These are phyloP conservation scores for Babesia bovis DNA, from an alignment of 169 alveolate species.

Conservation along the genomic window DNA sequence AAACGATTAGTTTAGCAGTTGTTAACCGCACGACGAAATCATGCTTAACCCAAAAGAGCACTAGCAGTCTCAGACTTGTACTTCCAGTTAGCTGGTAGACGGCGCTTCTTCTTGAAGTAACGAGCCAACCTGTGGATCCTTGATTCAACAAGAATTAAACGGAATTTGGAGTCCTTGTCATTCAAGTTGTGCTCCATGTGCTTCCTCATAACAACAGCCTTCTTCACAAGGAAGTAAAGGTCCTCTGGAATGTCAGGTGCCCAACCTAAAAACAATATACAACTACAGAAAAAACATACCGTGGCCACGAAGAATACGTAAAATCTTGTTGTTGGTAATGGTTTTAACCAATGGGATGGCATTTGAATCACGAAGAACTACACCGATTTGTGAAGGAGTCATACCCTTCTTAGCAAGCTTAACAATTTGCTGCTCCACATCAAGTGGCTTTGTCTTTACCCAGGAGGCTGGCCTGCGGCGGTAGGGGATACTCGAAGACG, in stretches of 20 bases:
- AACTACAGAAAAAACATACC: slow-evolving; percentile 68
- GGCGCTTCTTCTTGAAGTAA: slow-evolving; percentile 94
- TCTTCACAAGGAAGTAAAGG: slow-evolving; percentile 95
- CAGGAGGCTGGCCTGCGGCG: slow-evolving; percentile 96
- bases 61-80: slow-evolving; percentile 89
- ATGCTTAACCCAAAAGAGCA: slow-evolving; percentile 79
- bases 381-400: slow-evolving; percentile 98
- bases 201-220: slow-evolving; percentile 98
- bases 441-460: slow-evolving; percentile 92
- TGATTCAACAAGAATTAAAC: slow-evolving; percentile 95
- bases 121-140: slow-evolving; percentile 98
- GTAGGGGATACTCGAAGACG: slow-evolving; percentile 95
- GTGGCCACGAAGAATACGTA: slow-evolving; percentile 93
- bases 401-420: slow-evolving; percentile 98
- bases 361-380: slow-evolving; percentile 94
- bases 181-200: slow-evolving; percentile 95
- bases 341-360: slow-evolving; percentile 96
- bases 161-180: slow-evolving; percentile 96
- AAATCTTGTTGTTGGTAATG: slow-evolving; percentile 94
- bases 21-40: background rate
- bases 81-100: slow-evolving; percentile 98
- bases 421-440: slow-evolving; percentile 90
- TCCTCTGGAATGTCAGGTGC: slow-evolving; percentile 99
- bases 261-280: slow-evolving; percentile 72
- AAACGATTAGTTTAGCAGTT: background rate